These are phyloP conservation scores for Tulasnella sp. DNA, from an alignment of 768 basidiomycete genomes.

Conservation along the genomic window DNA sequence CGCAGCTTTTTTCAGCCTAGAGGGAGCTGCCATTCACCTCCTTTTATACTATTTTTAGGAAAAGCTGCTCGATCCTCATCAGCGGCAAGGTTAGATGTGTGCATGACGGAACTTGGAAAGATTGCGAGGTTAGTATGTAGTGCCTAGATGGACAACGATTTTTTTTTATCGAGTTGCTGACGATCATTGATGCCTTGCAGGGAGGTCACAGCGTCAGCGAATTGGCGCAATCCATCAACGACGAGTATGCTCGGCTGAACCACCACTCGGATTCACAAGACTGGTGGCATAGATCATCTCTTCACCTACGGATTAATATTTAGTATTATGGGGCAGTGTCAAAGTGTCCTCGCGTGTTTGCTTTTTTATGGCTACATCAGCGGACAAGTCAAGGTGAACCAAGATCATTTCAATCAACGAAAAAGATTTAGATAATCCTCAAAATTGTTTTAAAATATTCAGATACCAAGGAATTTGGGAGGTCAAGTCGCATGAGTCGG, in stretches of 20 bases:
- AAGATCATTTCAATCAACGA: no score
- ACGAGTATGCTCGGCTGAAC: slow-evolving; percentile 60
- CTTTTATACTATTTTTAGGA: slow-evolving; percentile 32
- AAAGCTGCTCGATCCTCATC: slow-evolving; percentile 82
- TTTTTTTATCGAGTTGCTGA: background rate
- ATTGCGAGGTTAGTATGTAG: slow-evolving; percentile 52
- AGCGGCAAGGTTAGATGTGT: slow-evolving; percentile 56
- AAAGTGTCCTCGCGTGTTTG: no score
- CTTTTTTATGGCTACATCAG: no score
- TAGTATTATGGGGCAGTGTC: no score
- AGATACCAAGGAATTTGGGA: no score
- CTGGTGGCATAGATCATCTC: no score
- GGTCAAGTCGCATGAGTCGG: no score
- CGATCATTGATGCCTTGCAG: slow-evolving; percentile 29
- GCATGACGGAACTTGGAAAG: slow-evolving; percentile 58
- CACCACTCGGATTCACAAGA: slow-evolving; percentile 1
- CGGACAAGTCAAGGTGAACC: no score
- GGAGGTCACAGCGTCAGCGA: slow-evolving; percentile 62
- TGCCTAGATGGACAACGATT: background rate
- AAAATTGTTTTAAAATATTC: no score
- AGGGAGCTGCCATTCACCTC: background rate
- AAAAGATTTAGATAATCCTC: no score
- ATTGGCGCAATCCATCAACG: slow-evolving; percentile 66
- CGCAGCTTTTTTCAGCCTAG: background rate
- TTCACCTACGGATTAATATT: no score